A percentile compares a stretch with the other conserved stretches of the same genome.
Conservation (phyloP, 768 basidiomycete species). For the Scleroderma citrinum region DNA sequence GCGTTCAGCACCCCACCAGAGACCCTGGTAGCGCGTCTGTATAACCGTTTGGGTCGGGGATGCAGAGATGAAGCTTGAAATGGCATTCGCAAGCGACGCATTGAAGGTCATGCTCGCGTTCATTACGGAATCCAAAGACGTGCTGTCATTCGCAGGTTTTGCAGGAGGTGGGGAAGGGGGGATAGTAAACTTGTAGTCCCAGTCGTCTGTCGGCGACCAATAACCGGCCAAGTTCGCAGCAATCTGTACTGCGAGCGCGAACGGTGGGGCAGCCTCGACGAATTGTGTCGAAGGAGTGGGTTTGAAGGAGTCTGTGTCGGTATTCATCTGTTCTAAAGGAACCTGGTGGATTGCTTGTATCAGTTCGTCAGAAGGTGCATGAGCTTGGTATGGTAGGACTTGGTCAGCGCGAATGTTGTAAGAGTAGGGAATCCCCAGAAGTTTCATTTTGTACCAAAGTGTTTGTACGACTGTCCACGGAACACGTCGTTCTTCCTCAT, state of each 20-base stretch:
- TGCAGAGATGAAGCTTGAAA: slow-evolving; percentile 8
- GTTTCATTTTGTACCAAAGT: slow-evolving; percentile 59
- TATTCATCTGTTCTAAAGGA: slow-evolving; percentile 39
- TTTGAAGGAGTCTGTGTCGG: slow-evolving; percentile 46
- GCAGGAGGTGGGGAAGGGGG: slow-evolving; percentile 17
- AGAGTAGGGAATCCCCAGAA: slow-evolving; percentile 52
- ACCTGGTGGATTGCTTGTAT: slow-evolving; percentile 43
- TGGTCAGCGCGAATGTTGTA: slow-evolving; percentile 47
- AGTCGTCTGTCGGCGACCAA: slow-evolving; percentile 74
- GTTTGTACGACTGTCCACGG: slow-evolving; percentile 60
- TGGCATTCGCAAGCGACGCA: slow-evolving; percentile 18
- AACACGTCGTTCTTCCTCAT: slow-evolving; percentile 21
- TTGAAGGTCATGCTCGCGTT: slow-evolving; percentile 43
- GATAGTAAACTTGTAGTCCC: slow-evolving; percentile 50
- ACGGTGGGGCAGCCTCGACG: slow-evolving; percentile 52
- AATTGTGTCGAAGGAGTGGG: slow-evolving; percentile 37
- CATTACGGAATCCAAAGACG: slow-evolving; percentile 41
- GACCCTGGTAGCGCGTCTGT: slow-evolving; percentile 65
- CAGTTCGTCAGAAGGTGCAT: slow-evolving; percentile 48
- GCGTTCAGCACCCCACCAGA: slow-evolving; percentile 89
- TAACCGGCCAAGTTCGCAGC: slow-evolving; percentile 54
- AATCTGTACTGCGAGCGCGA: slow-evolving; percentile 67
- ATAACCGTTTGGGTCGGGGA: slow-evolving; percentile 28
- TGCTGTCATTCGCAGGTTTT: slow-evolving; percentile 4
- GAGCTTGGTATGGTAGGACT: slow-evolving; percentile 72